These are phyloP conservation scores for Suhomyces sp. DNA, from an alignment of 805 yeast species.

Conservation along the genomic window DNA sequence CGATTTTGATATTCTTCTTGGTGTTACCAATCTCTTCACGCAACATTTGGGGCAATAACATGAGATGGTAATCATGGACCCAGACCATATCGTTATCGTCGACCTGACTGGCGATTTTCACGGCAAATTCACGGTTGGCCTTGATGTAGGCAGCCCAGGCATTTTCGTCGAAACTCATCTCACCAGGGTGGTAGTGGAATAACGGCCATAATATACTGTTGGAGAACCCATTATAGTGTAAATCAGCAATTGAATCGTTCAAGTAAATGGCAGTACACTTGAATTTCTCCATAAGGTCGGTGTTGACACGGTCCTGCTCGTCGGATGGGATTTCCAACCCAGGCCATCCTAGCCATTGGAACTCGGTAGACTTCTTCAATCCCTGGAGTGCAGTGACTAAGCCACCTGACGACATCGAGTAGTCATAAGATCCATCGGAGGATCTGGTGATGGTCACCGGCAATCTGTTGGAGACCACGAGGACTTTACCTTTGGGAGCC, in stretches of 20 bases:
- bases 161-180: slow-evolving; percentile 94
- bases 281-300: slow-evolving; percentile 72
- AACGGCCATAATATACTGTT: slow-evolving; percentile 97
- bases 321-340: slow-evolving; percentile 74
- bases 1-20: slow-evolving; percentile 65
- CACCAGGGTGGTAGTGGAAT: slow-evolving; percentile 98
- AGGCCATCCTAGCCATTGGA: slow-evolving; percentile 99
- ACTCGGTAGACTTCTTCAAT: slow-evolving; percentile 72
- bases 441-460: slow-evolving; percentile 87
- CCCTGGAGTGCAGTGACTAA: slow-evolving; percentile 95
- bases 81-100: slow-evolving; percentile 87
- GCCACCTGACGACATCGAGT: slow-evolving; percentile 96
- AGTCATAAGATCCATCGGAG: slow-evolving; percentile 64
- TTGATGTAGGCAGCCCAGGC: slow-evolving; percentile 98
- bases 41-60: slow-evolving; percentile 89
- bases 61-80: slow-evolving; percentile 97
- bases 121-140: slow-evolving; percentile 83
- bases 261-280: slow-evolving; percentile 88
- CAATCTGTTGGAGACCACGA: slow-evolving; percentile 90
- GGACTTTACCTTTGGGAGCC: slow-evolving; percentile 61
- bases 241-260: slow-evolving; percentile 85
- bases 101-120: slow-evolving; percentile 64
- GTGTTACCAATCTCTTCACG: slow-evolving; percentile 55
- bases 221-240: slow-evolving; percentile 94
- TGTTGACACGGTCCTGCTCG: slow-evolving; percentile 67